Evolutionary conservation across 83 land plant genomes (phyloP), one percentile per base, ranked within the genome.

Genomic region (Isoetes engelmannii): DNA sequence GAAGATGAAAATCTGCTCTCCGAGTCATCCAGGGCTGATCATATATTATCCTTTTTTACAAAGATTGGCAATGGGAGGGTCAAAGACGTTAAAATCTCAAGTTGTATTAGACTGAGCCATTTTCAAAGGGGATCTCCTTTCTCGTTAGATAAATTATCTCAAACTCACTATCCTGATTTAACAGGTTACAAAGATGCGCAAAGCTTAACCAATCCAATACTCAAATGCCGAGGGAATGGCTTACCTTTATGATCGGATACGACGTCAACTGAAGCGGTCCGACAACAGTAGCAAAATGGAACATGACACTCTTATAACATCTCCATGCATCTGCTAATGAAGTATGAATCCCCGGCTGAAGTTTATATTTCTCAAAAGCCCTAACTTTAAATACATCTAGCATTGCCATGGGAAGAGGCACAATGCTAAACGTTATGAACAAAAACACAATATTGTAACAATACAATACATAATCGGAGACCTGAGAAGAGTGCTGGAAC

Each of bases 191-290:
- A 51, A 51, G 55, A 51, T 12, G 13, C 3, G 17, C 13, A 15
- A 51, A 51, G 1, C 55, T 17, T 12, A 15, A 51, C 13, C 15
- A 51, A 51, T 17, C 13, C 13, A 51, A 12, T 17, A 51, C 1
- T 51, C 15, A 0, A 51, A 51, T 12, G 17, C 1, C 55, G 55
- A 51, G 55, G 17, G 1, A 51, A 51, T 12, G 17, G 6, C 48
- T 15, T 80, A 88, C 96, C 92, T 84, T 75, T 50, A 92, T 47
- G 28, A 76, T 69, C 56, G 96, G 95, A 48, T 75, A 92, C 17
- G 98, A 92, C 41, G 74, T 67, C 48, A 92, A 79, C 72, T 87
- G 92, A 46, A 92, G 84, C 4, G 98, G 96, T 18, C 92, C 89
- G 4, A 92, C 89, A 56, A 87, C 85, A 63, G 76, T 56, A 78